phyloP scores from a whole-genome alignment of 305 asterid species.

The Andrographis paniculata region DNA sequence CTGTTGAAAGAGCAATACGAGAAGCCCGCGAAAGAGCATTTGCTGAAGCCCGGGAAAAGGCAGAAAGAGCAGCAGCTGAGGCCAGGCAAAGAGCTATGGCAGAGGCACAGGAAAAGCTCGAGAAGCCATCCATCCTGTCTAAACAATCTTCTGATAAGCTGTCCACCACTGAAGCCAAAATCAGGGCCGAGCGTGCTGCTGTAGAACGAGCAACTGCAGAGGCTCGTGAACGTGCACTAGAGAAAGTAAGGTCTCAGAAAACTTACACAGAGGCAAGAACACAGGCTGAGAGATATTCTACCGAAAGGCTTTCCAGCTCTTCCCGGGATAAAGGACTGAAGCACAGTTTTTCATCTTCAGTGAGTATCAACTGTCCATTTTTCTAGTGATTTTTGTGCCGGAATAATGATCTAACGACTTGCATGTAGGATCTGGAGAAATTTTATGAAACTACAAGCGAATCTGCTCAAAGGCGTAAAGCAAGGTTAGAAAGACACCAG shows the following conservation, averaged over 20 bases:
- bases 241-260: slow-evolving; percentile 77
- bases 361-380: slow-evolving; percentile 30
- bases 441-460: slow-evolving; percentile 46
- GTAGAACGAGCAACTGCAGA: slow-evolving; percentile 91
- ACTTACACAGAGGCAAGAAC: slow-evolving; percentile 35
- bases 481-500: slow-evolving; percentile 88
- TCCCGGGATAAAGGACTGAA: slow-evolving; percentile 46
- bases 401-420: slow-evolving; percentile 15
- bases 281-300: slow-evolving; percentile 29
- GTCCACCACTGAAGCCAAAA: slow-evolving; percentile 53
- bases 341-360: slow-evolving; percentile 76
- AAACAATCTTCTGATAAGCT: slow-evolving; percentile 35
- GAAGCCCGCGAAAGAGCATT: slow-evolving; percentile 99
- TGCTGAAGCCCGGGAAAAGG: slow-evolving; percentile 88
- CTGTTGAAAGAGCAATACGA: slow-evolving; percentile 86
- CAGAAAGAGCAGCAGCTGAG: slow-evolving; percentile 76
- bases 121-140: slow-evolving; percentile 32
- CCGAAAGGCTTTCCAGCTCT: slow-evolving; percentile 34
- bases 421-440: slow-evolving; percentile 67
- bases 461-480: slow-evolving; percentile 87
- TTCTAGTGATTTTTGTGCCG: slow-evolving; percentile 7
- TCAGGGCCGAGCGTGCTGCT: slow-evolving; percentile 92
- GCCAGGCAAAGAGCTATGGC: slow-evolving; percentile 58
- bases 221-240: slow-evolving; percentile 95
- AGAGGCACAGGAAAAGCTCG: slow-evolving; percentile 61